phyloP scores from a whole-genome alignment of 140 eudicot species.

The Anethum foeniculum region DNA sequence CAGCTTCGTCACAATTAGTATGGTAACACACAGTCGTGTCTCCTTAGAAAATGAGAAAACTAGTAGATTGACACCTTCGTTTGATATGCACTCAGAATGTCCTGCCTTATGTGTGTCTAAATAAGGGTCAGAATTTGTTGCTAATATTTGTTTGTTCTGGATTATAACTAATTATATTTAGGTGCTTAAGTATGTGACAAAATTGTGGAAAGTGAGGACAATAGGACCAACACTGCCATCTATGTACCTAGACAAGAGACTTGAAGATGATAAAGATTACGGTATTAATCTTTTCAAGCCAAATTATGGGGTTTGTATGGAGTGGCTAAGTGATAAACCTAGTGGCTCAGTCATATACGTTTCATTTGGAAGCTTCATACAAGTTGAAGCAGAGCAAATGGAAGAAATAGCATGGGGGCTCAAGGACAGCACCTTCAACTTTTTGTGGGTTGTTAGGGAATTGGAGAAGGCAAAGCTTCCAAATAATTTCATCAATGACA shows the following conservation, averaged over 20 bases:
- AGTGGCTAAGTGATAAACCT: constrained; percentile 19
- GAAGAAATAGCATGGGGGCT: constrained; percentile 25
- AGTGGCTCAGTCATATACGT: constrained; percentile 21
- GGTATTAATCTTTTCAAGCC: constrained; percentile 19
- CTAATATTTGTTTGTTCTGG: neutral
- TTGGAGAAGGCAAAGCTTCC: constrained; percentile 23
- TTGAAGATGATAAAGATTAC: constrained; percentile 20
- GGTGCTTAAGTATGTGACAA: constrained; percentile 19
- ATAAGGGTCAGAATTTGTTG: neutral
- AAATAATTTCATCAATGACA: constrained; percentile 12
- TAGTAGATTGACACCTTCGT: neutral
- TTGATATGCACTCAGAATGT: neutral
- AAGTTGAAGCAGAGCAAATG: constrained; percentile 17
- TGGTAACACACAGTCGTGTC: neutral
- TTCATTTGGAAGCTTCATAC: constrained; percentile 28
- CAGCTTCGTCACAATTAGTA: neutral
- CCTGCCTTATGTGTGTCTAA: neutral
- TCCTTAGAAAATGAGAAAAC: neutral
- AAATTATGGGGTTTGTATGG: constrained; percentile 10
- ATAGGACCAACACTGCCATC: constrained; percentile 36
- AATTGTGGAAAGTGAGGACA: constrained; percentile 16
- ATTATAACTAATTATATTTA: neutral
- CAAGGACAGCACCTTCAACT: constrained; percentile 12
- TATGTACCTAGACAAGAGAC: constrained; percentile 22
- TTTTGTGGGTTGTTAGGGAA: constrained; percentile 33